Evolutionary conservation across 2,329 filamentous ascomycete species (phyloP), one percentile per base, ranked within the genome.

Genomic region (Pseudogymnoascus sp.): DNA sequence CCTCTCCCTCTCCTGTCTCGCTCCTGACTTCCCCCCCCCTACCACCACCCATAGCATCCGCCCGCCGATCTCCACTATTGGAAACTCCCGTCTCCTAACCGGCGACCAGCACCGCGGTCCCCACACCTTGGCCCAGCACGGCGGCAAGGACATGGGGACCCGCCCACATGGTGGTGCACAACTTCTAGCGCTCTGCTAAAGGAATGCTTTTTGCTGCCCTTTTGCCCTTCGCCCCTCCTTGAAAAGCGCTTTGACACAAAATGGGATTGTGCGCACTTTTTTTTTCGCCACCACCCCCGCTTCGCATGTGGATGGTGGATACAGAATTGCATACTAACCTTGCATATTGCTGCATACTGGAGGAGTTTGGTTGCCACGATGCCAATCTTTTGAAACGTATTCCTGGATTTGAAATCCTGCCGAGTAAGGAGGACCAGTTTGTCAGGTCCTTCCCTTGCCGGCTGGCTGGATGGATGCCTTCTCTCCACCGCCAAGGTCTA

Each of bases 21-120:
- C 41, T 12, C 13, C 39, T 42, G 35, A 12, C 35, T 33, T 36
- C 4, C 35, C 13, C 38, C 39, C 39, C 17, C 42, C 25, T 31
- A 48, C 42, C 42, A 48, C 27, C 42, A 29, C 25, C 42, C 42
- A 48, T 29, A 12, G 15, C 42, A 48, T 29, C 42, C 42, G 25
- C 42, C 44, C 44, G 44, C 44, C 42, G 42, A 48, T 51, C 44
- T 51, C 27, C 44, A 51, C 42, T 31, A 51, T 51, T 51, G 44
- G 44, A 51, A 51, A 51, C 44, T 51, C 44, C 44, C 44, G 44
- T 51, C 44, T 51, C 44, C 44, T 51, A 51, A 51, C 44, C 44
- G 44, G 44, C 44, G 44, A 51, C 44, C 44, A 31, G 25, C 44
- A 51, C 44, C 25, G 5, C 44, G 44, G 27, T 51, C 44, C 44